Base-by-base conservation (phyloP, 179 eudicot genomes). In the Patellifolia procumbens region DNA sequence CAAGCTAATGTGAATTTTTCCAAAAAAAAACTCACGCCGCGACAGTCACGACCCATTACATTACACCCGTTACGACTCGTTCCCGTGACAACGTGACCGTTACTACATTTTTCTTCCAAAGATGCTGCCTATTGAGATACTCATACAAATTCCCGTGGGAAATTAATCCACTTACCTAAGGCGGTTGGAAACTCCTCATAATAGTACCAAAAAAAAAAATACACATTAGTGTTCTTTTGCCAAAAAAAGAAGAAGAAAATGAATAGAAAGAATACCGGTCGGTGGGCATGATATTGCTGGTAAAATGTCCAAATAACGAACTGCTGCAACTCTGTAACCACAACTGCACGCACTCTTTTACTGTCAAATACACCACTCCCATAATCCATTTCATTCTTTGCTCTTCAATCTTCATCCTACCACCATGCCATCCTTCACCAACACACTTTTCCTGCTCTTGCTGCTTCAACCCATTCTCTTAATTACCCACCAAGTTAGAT, bases 401-500 rank as follows among this genome's bases (percentile, higher is more conserved):
- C 5, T 3, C 61, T 29, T 60, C 28, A 26, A n/a, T n/a, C n/a
- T 13, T 6, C 46, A 7, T 22, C 22, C 32, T 20, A 28, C 29
- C 35, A 32, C 74, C 56, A 89, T 89, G 92, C 80, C 87, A 64
- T 81, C 59, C 70, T 43, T 81, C 20, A 76, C 55, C 24, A 77
- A 76, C 13, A 34, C 78, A 22, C 64, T 53, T 17, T 39, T 88
- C 56, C 55, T 85, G 49, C 63, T 86, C 64, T 75, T 86, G 45
- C 83, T 88, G 39, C 56, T 85, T 53, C 81, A 70, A 17, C 79
- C 82, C 74, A 79, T 81, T 76, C 12, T 86, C 72, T 64, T 84
- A 82, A 65, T 76, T 17, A 77, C 80, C 58, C 82, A 80, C 85
- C 86, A 78, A 31, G 91, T 82, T 68, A 79, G 87, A 68, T 85